Evolutionary conservation across 1,284 basidiomycete species (phyloP), one percentile per base, ranked within the genome.

Genomic region (Cutaneotrichosporon dermatis): DNA sequence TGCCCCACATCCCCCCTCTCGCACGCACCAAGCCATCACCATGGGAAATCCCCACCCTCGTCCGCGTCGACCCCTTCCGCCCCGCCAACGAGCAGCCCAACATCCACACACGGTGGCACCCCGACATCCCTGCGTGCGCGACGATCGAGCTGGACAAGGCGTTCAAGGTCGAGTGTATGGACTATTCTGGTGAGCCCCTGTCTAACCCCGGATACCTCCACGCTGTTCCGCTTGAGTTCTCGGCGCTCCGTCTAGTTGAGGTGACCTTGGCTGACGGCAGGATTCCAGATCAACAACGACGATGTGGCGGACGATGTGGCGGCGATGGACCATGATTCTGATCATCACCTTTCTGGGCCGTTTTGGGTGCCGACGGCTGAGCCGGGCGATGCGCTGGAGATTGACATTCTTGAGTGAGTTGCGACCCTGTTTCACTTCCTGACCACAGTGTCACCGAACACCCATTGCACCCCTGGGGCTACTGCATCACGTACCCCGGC

Each of bases 301-400:
- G 86, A 89, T 66, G 81, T 85, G 84, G 66, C 53, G 13, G 67
- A 71, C 55, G 70, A 69, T 42, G 61, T 69, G 11, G 51, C 65
- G 4, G 63, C 65, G 41, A 54, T 69, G 45, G 63, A 69, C 52
- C 67, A 67, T 48, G 84, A 77, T 42, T 53, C 83, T 66, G 88
- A 90, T 69, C 88, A 90, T 71, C 86, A 90, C 68, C 80, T 90
- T n/a, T 86, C 86, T 2, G 88, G 88, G 0, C 88, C 88, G 0
- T 82, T 90, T 58, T 85, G 83, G 0, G 83, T 90, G 11, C 85
- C 88, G 61, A 86, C 86, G 7, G 85, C 88, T 1, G 84, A 88
- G 66, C 88, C 88, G 0, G 88, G 88, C 4, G 88, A 90, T 69
- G 88, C 87, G 56, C 80, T 90, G 9, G 86, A 88, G 7, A 75